phyloP scores from a whole-genome alignment of 768 basidiomycete genomes.

The Cytidiella melzeri region DNA sequence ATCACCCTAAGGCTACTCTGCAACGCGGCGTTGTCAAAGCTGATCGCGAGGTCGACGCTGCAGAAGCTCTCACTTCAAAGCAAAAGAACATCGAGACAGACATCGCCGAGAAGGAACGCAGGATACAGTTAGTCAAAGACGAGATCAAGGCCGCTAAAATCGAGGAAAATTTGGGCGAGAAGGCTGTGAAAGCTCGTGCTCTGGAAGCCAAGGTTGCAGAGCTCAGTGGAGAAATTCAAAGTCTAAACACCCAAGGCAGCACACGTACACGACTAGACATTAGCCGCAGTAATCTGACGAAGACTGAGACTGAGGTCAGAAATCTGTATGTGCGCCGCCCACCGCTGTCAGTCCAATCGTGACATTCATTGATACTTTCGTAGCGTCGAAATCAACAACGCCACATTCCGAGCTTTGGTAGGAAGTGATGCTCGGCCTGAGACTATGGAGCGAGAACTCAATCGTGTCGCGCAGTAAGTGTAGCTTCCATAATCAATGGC shows the following conservation, averaged over 20 bases:
- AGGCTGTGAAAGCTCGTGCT: conserved; percentile 42
- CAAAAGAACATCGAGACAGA: conserved; percentile 51
- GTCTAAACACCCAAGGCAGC: conserved; percentile 74
- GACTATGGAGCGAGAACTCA: conserved; percentile 71
- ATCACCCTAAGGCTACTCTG: conserved; percentile 17
- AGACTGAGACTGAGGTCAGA: conserved; percentile 59
- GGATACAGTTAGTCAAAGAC: conserved; percentile 52
- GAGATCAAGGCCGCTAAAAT: conserved; percentile 58
- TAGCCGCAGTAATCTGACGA: conserved; percentile 61
- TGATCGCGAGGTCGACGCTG: conserved; percentile 52
- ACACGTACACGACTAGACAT: conserved; percentile 73
- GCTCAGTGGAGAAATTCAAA: conserved; percentile 64
- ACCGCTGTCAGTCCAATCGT: background rate
- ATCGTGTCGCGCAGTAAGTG: conserved; percentile 50
- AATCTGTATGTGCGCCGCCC: conserved; percentile 46
- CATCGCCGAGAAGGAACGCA: conserved; percentile 61
- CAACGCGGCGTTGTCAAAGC: conserved; percentile 45
- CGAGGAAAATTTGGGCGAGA: conserved; percentile 56
- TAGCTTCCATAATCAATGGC: no score
- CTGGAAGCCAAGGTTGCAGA: conserved; percentile 67
- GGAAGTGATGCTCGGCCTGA: conserved; percentile 52
- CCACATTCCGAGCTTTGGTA: conserved; percentile 61
- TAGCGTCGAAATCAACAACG: conserved; percentile 59
- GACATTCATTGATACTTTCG: background rate
- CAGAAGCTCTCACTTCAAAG: conserved; percentile 47